phyloP scores from a whole-genome alignment of 1,284 basidiomycete species.

The Ceratobasidium sp. region DNA sequence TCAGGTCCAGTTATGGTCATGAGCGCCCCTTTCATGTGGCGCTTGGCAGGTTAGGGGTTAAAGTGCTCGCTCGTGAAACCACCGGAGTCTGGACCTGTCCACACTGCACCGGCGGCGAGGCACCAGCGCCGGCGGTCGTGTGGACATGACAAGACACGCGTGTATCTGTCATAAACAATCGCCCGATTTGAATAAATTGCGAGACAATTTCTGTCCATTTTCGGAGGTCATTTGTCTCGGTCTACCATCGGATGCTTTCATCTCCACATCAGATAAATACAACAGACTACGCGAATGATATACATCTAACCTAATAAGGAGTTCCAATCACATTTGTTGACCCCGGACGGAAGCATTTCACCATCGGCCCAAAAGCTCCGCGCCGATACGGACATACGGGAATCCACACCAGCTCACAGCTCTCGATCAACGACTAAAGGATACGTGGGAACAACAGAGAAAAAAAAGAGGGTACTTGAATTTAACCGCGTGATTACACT shows the following conservation, averaged over 20 bases:
- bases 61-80: no score
- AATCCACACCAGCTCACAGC: background rate
- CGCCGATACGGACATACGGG: background rate
- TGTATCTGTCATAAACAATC: background rate
- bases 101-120: background rate
- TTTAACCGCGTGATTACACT: background rate
- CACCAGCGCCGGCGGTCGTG: no score
- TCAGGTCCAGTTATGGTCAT: background rate
- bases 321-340: background rate
- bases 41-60: no score
- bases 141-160: background rate
- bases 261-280: background rate
- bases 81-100: background rate
- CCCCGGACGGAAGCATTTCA: background rate
- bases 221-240: background rate
- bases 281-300: background rate
- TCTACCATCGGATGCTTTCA: background rate
- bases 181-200: no score
- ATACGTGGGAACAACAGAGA: background rate
- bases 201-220: background rate
- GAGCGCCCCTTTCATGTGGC: no score
- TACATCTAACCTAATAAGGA: no score
- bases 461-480: background rate
- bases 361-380: background rate
- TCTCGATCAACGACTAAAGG: constrained; percentile 23